Evolutionary conservation across 331 rosid species (phyloP), one percentile per base, ranked within the genome.

Genomic region (Spiraea crenata): DNA sequence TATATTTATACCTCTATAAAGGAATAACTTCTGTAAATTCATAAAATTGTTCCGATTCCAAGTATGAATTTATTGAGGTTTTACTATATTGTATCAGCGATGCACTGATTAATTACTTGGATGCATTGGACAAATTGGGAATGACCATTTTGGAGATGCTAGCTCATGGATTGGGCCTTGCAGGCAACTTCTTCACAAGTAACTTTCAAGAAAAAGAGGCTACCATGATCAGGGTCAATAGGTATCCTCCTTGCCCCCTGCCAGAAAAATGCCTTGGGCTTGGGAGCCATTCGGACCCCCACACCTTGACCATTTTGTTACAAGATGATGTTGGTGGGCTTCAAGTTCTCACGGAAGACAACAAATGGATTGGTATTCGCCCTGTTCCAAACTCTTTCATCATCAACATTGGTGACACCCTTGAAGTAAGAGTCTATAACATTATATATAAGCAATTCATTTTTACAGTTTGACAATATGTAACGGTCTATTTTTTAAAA

Each of bases 231-330:
- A 58, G 79, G 59, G 63, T 67, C 6, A 67, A 75, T 56, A 59
- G 57, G 41, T 59, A 67, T 59, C 74, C 74, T 47, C 74, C 74
- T 40, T 68, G 74, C 40, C 69, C 79, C 3, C 63, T 75, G 37
- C 79, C 79, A 6, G 69, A 75, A 59, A 75, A 75, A 40, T 75
- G 69, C 59, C 63, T 67, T 10, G 79, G 74, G 49, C 69, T 75
- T 34, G 79, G 74, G 35, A 67, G 74, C 69, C 79, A 75, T 59
- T 75, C 79, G 16, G 74, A 75, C 41, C 79, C 79, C 4, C 69
- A 59, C 12, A 34, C 79, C 3, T 19, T 75, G 41, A 68, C 79
- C 17, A 75, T 75, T 9, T 59, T 67, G 63, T 31, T 67, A 13
- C 74, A 68, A 75, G 74, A 68, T 52, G 45, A 50, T 39, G 70